Evolutionary conservation across 176 grass and related monocot species (phyloP).

Genomic region (Raddia guianensis): DNA sequence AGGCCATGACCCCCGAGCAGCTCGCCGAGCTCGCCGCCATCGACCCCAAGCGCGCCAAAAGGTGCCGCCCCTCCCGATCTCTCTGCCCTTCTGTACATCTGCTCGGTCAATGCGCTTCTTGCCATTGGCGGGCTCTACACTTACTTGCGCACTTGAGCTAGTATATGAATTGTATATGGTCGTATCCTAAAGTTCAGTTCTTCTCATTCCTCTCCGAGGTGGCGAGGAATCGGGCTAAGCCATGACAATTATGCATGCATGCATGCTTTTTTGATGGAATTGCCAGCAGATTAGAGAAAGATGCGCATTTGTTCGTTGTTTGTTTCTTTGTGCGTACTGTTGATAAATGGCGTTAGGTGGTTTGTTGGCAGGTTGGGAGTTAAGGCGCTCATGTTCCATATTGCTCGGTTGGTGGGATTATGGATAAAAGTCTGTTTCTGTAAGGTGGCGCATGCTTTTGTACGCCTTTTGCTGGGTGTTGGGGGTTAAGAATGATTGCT

Average conservation of each 20-base stretch:
- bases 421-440: conserved; percentile 41
- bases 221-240: neutral
- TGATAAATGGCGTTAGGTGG: conserved; percentile 35
- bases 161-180: neutral
- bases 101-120: neutral
- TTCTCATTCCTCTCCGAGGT: conserved; percentile 24
- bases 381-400: conserved; percentile 40
- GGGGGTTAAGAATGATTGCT: neutral
- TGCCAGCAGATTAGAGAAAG: conserved; percentile 5
- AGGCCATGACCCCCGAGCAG: conserved; percentile 89
- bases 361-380: conserved; percentile 40
- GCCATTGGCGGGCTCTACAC: neutral
- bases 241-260: conserved; percentile 21
- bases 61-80: conserved; percentile 40
- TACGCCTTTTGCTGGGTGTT: conserved; percentile 2
- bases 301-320: conserved; percentile 22
- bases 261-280: conserved; percentile 30
- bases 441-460: conserved; percentile 24
- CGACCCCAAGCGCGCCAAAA: conserved; percentile 96
- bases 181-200: neutral
- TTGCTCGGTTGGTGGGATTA: conserved; percentile 46
- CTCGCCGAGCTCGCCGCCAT: conserved; percentile 83
- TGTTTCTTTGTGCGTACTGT: conserved; percentile 14
- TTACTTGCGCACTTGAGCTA: neutral
- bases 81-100: neutral